phyloP scores from a whole-genome alignment of 371 early-diverging fungal genomes.

The Lichtheimia corymbifera region DNA sequence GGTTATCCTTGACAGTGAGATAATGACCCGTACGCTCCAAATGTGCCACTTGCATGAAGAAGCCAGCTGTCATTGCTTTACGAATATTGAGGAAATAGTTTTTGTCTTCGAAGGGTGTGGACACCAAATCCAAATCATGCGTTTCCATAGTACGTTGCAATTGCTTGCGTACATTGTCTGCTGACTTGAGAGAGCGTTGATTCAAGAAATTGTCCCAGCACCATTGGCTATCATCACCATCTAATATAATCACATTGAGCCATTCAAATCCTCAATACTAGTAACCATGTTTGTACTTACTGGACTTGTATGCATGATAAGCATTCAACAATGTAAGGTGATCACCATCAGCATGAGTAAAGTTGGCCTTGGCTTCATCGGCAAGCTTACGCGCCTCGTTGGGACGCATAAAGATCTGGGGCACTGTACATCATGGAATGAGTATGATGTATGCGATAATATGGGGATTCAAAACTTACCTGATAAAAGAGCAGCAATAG shows the following conservation, averaged over 20 bases:
- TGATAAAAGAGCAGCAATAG: conserved; percentile 91
- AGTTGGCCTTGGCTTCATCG: conserved; percentile 91
- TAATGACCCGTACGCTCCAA: conserved; percentile 88
- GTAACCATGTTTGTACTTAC: conserved; percentile 18
- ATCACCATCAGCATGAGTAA: conserved; percentile 90
- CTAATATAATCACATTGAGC: neutral
- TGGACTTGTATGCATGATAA: conserved; percentile 85
- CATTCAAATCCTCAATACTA: neutral
- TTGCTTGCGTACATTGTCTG: conserved; percentile 91
- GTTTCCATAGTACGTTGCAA: conserved; percentile 85
- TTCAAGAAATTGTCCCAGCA: conserved; percentile 92
- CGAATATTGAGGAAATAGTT: conserved; percentile 85
- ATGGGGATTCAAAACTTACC: conserved; percentile 21
- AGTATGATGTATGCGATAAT: neutral
- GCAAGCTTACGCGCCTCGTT: conserved; percentile 84
- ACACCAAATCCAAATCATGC: conserved; percentile 67
- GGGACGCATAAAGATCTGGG: conserved; percentile 90
- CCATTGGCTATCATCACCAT: conserved; percentile 74
- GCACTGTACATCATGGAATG: conserved; percentile 48
- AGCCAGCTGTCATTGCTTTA: conserved; percentile 85
- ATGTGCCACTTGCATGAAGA: conserved; percentile 98
- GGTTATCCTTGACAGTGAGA: conserved; percentile 95
- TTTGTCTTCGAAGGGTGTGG: conserved; percentile 73
- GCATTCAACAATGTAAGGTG: conserved; percentile 94
- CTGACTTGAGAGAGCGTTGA: conserved; percentile 82